Evolutionary conservation across 768 basidiomycete genomes (phyloP).

Genomic region (Pilatotrama ljubarskyi): DNA sequence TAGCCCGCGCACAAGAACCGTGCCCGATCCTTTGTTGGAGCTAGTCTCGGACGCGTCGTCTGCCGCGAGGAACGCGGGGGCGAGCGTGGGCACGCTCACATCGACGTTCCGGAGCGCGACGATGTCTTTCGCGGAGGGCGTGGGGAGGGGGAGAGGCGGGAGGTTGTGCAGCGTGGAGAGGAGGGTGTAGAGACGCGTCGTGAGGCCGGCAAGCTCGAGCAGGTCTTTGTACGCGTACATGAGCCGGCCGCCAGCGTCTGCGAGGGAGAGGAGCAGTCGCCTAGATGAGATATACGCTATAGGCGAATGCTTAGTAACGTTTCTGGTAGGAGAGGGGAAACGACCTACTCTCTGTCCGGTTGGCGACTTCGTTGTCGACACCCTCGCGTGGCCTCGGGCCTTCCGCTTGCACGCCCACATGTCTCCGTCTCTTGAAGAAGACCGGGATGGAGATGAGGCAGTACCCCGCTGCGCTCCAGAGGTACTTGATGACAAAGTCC

Average conservation of each 20-base stretch:
- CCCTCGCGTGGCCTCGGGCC: constrained; percentile 1
- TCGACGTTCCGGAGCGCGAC: constrained; percentile 71
- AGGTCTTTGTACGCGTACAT: constrained; percentile 98
- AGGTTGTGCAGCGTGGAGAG: constrained; percentile 84
- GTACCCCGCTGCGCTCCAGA: constrained; percentile 94
- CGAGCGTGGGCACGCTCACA: constrained; percentile 53
- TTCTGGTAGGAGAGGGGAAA: neutral
- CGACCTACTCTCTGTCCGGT: constrained; percentile 49
- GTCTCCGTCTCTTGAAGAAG: constrained; percentile 60
- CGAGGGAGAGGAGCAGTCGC: constrained; percentile 87
- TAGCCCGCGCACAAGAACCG: constrained; percentile 65
- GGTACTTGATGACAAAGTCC: constrained; percentile 95
- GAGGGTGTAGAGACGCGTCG: constrained; percentile 85
- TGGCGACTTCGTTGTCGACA: constrained; percentile 41
- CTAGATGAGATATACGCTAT: constrained; percentile 91
- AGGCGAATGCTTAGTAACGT: neutral
- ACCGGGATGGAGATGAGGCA: constrained; percentile 89
- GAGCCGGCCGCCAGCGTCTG: constrained; percentile 91
- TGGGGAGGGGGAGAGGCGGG: constrained; percentile 43
- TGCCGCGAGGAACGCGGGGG: constrained; percentile 11
- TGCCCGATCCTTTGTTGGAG: constrained; percentile 36
- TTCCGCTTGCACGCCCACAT: constrained; percentile 27
- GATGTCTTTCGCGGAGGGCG: constrained; percentile 40
- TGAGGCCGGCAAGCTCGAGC: constrained; percentile 92
- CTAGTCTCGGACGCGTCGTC: constrained; percentile 17